phyloP scores from a whole-genome alignment of 192 early-diverging fungal species.

The Ambispora gerdemannii region DNA sequence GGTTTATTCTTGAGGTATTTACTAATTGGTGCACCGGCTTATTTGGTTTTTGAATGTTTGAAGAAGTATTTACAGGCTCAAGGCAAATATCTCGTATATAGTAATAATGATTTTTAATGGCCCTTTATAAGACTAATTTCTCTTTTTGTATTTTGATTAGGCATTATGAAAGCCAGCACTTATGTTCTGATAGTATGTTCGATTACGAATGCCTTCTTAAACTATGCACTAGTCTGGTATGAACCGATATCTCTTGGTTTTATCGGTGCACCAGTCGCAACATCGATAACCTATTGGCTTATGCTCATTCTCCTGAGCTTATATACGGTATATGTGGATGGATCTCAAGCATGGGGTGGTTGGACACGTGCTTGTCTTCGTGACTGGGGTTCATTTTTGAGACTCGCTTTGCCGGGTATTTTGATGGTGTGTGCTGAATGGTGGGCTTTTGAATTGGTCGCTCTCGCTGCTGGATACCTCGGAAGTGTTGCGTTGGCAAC shows the following conservation, averaged over 20 bases:
- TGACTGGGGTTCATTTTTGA: constrained; percentile 56
- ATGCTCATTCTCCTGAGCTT: constrained; percentile 61
- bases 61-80: constrained; percentile 88
- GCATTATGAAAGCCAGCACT: constrained; percentile 77
- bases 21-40: constrained; percentile 71
- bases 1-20: constrained; percentile 65
- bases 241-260: constrained; percentile 65
- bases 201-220: constrained; percentile 71
- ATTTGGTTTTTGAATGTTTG: constrained; percentile 78
- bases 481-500: constrained; percentile 75
- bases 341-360: constrained; percentile 82
- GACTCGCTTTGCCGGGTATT: constrained; percentile 75
- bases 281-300: constrained; percentile 70
- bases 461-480: constrained; percentile 73
- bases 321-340: constrained; percentile 65
- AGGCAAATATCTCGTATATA: constrained; percentile 49
- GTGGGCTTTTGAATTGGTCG: constrained; percentile 70
- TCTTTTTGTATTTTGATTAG: neutral
- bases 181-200: constrained; percentile 65
- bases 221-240: constrained; percentile 81
- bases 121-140: no score
- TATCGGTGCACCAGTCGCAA: constrained; percentile 82
- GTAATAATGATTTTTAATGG: no score
- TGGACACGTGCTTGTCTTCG: constrained; percentile 70
- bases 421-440: constrained; percentile 79